phyloP scores from a whole-genome alignment of 768 basidiomycete species.

The Roridomyces roridus region DNA sequence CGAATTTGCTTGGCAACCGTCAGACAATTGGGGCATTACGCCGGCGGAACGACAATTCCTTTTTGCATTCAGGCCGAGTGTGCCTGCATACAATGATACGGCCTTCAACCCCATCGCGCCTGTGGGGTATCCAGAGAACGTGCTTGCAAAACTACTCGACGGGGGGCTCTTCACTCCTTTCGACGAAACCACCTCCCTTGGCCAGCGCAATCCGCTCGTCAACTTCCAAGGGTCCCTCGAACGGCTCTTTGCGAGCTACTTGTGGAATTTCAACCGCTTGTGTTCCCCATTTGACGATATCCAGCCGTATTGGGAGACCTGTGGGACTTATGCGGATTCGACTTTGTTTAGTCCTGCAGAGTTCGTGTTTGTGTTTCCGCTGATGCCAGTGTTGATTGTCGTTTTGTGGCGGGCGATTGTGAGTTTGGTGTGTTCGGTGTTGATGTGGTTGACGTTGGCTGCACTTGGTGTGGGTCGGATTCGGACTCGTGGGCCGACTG shows the following conservation, averaged over 20 bases:
- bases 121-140: not conserved
- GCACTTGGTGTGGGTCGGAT: too few species aligned
- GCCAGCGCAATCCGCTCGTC: not conserved
- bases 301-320: conserved; percentile 2
- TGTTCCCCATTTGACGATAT: not conserved
- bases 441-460: conserved; percentile 4
- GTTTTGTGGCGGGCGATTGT: conserved; percentile 13
- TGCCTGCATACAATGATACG: not conserved
- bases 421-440: not conserved
- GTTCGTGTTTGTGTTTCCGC: not conserved
- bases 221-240: conserved; percentile 5
- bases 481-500: too few species aligned
- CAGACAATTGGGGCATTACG: not conserved
- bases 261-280: conserved; percentile 11
- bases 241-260: conserved; percentile 12
- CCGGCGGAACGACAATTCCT: conserved; percentile 13
- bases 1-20: conserved; percentile 8
- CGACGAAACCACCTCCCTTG: not conserved
- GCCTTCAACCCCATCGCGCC: not conserved
- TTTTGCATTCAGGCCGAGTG: conserved; percentile 13
- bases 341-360: not conserved
- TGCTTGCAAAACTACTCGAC: not conserved
- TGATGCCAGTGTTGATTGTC: not conserved
- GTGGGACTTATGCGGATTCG: not conserved
- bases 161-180: not conserved